Evolutionary conservation across 176 grass and related monocot genomes (phyloP).

Genomic region (Oropetium thomaeum): DNA sequence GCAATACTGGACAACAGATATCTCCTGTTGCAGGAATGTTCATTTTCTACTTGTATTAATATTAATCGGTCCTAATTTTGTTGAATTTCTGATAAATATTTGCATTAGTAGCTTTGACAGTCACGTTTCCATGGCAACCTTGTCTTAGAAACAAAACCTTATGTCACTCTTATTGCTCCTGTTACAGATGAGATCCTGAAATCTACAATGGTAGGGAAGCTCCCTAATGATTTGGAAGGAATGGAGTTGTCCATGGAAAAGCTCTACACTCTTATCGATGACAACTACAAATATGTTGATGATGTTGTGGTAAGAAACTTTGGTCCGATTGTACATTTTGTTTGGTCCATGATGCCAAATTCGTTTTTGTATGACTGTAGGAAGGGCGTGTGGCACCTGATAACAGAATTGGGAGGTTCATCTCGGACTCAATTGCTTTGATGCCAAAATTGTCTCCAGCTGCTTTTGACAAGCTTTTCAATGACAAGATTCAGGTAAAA

Average conservation of each 20-base stretch:
- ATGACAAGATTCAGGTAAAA: slow-evolving; percentile 85
- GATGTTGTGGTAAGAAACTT: slow-evolving; percentile 73
- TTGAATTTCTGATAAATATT: not conserved
- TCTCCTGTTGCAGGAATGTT: not conserved
- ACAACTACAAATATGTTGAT: slow-evolving; percentile 91
- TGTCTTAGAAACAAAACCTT: not conserved
- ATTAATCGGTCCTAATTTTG: not conserved
- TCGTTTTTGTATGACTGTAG: slow-evolving; percentile 33
- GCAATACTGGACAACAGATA: not conserved
- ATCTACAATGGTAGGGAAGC: slow-evolving; percentile 72
- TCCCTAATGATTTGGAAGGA: slow-evolving; percentile 88
- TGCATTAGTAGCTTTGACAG: not conserved
- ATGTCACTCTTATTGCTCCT: not conserved
- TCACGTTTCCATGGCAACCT: not conserved
- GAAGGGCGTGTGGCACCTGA: slow-evolving; percentile 63
- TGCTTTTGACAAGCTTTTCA: slow-evolving; percentile 87
- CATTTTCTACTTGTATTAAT: not conserved
- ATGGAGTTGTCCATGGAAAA: slow-evolving; percentile 91
- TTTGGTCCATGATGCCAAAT: not conserved
- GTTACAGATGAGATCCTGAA: slow-evolving; percentile 73
- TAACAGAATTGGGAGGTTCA: slow-evolving; percentile 71
- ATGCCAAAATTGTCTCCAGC: slow-evolving; percentile 74
- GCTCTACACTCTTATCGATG: slow-evolving; percentile 73
- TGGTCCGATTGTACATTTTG: not conserved
- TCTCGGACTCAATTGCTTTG: slow-evolving; percentile 62